These are phyloP conservation scores for Parascedosporium putredinis DNA, from an alignment of 2,329 filamentous ascomycete genomes.

Conservation along the genomic window DNA sequence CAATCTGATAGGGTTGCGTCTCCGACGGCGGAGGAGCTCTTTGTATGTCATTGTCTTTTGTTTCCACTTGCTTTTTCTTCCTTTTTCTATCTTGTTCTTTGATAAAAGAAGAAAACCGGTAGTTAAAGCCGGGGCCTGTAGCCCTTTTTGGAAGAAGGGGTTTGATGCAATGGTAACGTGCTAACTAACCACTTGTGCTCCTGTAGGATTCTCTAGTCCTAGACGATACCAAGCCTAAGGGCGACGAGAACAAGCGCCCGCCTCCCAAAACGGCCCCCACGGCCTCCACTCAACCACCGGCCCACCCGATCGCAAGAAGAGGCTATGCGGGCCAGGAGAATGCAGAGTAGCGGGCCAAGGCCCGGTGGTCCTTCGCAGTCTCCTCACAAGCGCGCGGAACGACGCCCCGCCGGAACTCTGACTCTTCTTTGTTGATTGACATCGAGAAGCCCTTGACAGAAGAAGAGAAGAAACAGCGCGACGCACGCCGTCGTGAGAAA, in stretches of 20 bases:
- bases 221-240: constrained; percentile 41
- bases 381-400: constrained; percentile 28
- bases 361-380: constrained; percentile 24
- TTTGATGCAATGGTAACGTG: too few relatives aligned
- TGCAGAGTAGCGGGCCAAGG: constrained; percentile 21
- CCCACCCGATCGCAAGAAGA: constrained; percentile 59
- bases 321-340: constrained; percentile 39
- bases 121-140: too few relatives aligned
- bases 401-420: constrained; percentile 65
- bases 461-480: constrained; percentile 43
- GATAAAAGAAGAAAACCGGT: too few relatives aligned
- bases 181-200: constrained; percentile 9
- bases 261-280: constrained; percentile 12
- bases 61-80: too few relatives aligned
- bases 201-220: constrained; percentile 60
- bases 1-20: constrained; percentile 34
- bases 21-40: constrained; percentile 58
- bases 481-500: constrained; percentile 40
- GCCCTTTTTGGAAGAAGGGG: too few relatives aligned
- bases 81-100: too few relatives aligned
- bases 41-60: too few relatives aligned
- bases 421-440: constrained; percentile 58
- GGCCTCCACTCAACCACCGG: constrained; percentile 34
- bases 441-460: constrained; percentile 48
- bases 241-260: constrained; percentile 12